Base-by-base conservation (phyloP, 2,329 filamentous ascomycete genomes). In the Aaosphaeria arxii region DNA sequence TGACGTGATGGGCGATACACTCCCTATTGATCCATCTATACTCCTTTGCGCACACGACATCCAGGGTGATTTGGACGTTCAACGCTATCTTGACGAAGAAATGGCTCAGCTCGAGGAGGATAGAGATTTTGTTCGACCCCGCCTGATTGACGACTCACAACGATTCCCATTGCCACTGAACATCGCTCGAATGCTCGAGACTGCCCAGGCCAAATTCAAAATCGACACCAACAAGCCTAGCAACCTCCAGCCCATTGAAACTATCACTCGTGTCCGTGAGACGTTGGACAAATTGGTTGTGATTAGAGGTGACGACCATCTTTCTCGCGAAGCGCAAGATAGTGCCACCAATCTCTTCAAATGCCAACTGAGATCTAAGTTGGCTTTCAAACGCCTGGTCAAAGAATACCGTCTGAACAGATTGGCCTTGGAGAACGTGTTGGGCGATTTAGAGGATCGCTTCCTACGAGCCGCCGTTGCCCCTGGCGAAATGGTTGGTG, bases 401-500 rank as follows among this genome's bases (percentile, higher is more conserved):
- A 86, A 89, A 46, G 82, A 91, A 58, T 86, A 96, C 65, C 87
- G 86, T 9, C 75, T 99, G 57, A 95, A 89, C 75, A 94, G 90
- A 71, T 81, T 96, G 54, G 92, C 94, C 1, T 92, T 99, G 64
- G 87, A 94, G 53, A 91, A 96, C 66, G 84, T 99, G 42, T 72
- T 99, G 36, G 94, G 94, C 56, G 91, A 96, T 60, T 78, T 99
- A 38, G 89, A 95, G 73, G 91, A 83, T 65, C 84, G 91, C 52
- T 99, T 95, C 81, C 83, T 88, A 33, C 86, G 88, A 62, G 84
- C 92, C 42, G 84, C 88, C 59, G 91, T 96, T 52, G 89, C 85
- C 61, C 92, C 94, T 42, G 94, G 95, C 67, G 95, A 99, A 70
- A 99, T 99, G 94, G 94, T 99, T 48, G 94, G 94, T 75, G 94